Evolutionary conservation across 768 basidiomycete genomes (phyloP), one percentile per base, ranked within the genome.

Genomic region (Leccinum uliginosum): DNA sequence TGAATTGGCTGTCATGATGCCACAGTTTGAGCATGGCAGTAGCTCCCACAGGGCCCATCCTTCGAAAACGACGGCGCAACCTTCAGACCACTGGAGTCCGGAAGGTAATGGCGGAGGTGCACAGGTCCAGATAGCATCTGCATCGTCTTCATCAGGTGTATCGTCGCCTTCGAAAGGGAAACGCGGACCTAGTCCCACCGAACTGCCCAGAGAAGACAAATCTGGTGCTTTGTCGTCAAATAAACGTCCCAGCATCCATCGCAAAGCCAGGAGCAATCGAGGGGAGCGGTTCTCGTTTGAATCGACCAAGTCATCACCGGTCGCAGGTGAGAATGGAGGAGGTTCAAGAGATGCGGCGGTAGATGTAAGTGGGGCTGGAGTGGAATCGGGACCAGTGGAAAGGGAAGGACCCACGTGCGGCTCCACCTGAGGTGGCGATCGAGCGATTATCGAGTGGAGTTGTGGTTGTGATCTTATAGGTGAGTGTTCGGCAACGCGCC

Each of bases 101-200:
- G 63, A 62, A 19, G 50, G 56, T 15, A 43, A 51, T 15, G 43
- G 27, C n/a, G 26, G 51, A 7, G 29, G 61, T n/a, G 32, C 55
- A 11, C 59, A 59, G 9, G 50, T 49, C 0, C 51, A 61, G 29
- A 40, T 48, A 30, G 48, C 38, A 4, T 46, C 60, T 14, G 47
- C 55, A 34, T 54, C 67, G 23, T 34, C 67, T 34, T 56, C 61
- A 11, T 64, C 65, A 26, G 53, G 55, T 24, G 53, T 59, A 35
- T 63, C 65, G 29, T 70, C 75, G 11, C 74, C 74, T 30, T 72
- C 75, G 3, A 78, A 75, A 49, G 80, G 81, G 47, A 90, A 90
- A 70, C 80, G 89, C 21, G 80, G 80, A 2, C 83, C 85, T 30
- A 89, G 87, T 62, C 87, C 89, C 40, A 86, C 86, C 11, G 87